Evolutionary conservation across 129 eudicot genomes (phyloP), one percentile per base, ranked within the genome.

Genomic region (Oenanthe sinensis): DNA sequence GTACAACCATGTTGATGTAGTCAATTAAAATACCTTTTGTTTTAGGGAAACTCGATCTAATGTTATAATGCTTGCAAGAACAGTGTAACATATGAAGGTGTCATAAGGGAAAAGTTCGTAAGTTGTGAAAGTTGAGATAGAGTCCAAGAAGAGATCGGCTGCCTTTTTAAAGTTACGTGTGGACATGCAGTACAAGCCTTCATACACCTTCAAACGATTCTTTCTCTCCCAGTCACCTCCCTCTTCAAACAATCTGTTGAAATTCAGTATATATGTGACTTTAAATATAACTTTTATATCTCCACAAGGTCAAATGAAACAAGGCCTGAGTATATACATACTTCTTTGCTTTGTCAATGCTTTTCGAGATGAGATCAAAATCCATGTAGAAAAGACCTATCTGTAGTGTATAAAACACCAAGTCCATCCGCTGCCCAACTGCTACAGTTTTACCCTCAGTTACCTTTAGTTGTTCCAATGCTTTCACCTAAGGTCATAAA

Each of bases 201-300:
- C 98, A 77, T 95, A 95, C 70, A 95, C 97, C 87, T 95, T 95
- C 85, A 95, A 82, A 44, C 98, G 89, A 77, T 95, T 95, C 87
- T 95, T 95, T 78, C 98, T 95, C 81, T 95, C 98, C 98, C 98
- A 95, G 75, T 95, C 97, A 82, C 97, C 98, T 45, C 98, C 98
- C 86, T 95, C 97, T 77, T 95, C 97, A 83, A 95, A 95, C 85
- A 95, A 85, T 20, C 98, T 95, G 89, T 24, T 60, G 2, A 60
- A 8, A 60, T 15, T 60, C 33, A n/a, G 68, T 60, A 60, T n/a
- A 8, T 8, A n/a, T 10, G 33, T n/a, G 33, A 60, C 68, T 33
- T 2, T 9, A 0, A 60, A 60, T n/a, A n/a, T 3, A n/a, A 60
- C 15, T 24, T 58, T 1, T 1, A 58, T 3, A n/a, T 9, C 3